phyloP scores from a whole-genome alignment of 108 stramenopile genomes.

The Cyclotella choctawhatcheeana region DNA sequence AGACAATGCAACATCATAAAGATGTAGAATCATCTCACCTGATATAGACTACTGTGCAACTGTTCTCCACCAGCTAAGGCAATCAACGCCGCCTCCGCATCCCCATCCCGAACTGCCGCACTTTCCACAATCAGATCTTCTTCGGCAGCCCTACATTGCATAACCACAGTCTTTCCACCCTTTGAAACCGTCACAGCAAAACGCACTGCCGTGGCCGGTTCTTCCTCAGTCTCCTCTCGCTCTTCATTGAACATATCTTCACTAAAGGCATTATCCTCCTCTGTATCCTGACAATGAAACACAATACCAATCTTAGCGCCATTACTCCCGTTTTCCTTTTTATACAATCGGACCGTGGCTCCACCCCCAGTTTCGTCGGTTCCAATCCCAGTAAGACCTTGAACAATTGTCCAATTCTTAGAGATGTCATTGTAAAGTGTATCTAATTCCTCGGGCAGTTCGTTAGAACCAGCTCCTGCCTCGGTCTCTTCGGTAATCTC shows the following conservation, averaged over 20 bases:
- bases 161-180: constrained; percentile 72
- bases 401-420: constrained; percentile 46
- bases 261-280: constrained; percentile 46
- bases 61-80: constrained; percentile 34
- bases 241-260: constrained; percentile 15
- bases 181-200: constrained; percentile 76
- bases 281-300: constrained; percentile 86
- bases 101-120: constrained; percentile 56
- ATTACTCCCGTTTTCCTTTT: constrained; percentile 45
- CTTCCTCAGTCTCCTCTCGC: constrained; percentile 53
- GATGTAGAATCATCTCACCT: no score
- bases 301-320: constrained; percentile 61
- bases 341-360: constrained; percentile 31
- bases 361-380: constrained; percentile 28
- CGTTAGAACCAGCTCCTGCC: constrained; percentile 10
- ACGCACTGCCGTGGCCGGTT: constrained; percentile 53
- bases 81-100: constrained; percentile 31
- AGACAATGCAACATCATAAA: not conserved
- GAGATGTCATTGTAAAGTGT: constrained; percentile 37
- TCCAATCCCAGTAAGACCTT: constrained; percentile 46
- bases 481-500: constrained; percentile 53
- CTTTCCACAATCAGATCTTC: constrained; percentile 55
- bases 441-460: constrained; percentile 37
- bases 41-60: constrained; percentile 53
- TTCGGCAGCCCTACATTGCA: constrained; percentile 60